Evolutionary conservation across 2,329 filamentous ascomycete genomes (phyloP).

Genomic region (Biscogniauxia mediterranea): DNA sequence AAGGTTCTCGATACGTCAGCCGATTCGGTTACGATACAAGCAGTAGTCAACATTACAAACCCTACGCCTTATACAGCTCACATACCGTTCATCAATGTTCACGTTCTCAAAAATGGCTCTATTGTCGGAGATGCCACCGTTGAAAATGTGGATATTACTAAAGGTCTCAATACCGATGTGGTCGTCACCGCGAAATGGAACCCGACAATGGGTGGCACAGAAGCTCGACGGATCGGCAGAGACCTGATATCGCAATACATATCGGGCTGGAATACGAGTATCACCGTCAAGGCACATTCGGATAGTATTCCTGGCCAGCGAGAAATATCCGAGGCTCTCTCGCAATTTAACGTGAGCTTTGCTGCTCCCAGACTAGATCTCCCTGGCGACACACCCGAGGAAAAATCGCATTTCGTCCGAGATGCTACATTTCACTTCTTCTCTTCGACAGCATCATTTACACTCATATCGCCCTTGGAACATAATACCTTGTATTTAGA

Average conservation of each 20-base stretch:
- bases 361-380: slow-evolving; percentile 65
- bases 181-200: slow-evolving; percentile 71
- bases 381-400: slow-evolving; percentile 49
- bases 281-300: slow-evolving; percentile 70
- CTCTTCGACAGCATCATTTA: slow-evolving; percentile 83
- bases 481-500: slow-evolving; percentile 75
- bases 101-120: slow-evolving; percentile 71
- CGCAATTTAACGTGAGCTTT: slow-evolving; percentile 68
- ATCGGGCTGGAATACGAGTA: slow-evolving; percentile 80
- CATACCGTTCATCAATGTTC: slow-evolving; percentile 77
- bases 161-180: slow-evolving; percentile 71
- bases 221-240: slow-evolving; percentile 61
- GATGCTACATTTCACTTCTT: slow-evolving; percentile 84
- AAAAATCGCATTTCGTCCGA: slow-evolving; percentile 70
- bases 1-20: slow-evolving; percentile 70
- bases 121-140: slow-evolving; percentile 73
- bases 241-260: slow-evolving; percentile 82
- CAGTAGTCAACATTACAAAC: slow-evolving; percentile 81
- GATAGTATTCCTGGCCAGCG: slow-evolving; percentile 73
- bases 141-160: slow-evolving; percentile 58
- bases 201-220: slow-evolving; percentile 63
- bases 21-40: slow-evolving; percentile 68
- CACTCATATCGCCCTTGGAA: slow-evolving; percentile 73
- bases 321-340: slow-evolving; percentile 68
- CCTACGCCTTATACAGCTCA: slow-evolving; percentile 81